Percentiles rank a stretch among this genome's conserved stretches.
Evolutionary conservation across 2,329 filamentous ascomycete genomes (phyloP).

Genomic region (Aspergillus brunneoviolaceus): DNA sequence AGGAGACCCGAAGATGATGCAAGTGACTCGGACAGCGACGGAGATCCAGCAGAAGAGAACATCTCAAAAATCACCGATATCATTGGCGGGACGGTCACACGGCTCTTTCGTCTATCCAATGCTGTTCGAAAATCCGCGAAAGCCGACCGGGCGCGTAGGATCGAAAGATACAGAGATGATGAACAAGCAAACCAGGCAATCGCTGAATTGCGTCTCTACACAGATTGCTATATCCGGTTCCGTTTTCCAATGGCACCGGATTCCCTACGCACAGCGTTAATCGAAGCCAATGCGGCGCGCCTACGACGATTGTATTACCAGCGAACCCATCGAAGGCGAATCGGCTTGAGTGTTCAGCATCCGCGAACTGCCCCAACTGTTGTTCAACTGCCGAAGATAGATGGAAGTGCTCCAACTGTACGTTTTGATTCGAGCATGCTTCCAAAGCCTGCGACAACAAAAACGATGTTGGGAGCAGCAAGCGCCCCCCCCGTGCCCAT

Average conservation of each 20-base stretch:
- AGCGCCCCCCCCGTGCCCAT: conserved; percentile 4
- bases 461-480: neutral
- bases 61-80: conserved; percentile 23
- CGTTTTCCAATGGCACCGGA: conserved; percentile 27
- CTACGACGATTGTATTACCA: conserved; percentile 16
- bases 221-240: conserved; percentile 28
- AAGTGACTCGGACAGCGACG: conserved; percentile 20
- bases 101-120: conserved; percentile 31
- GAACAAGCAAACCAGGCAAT: conserved; percentile 30
- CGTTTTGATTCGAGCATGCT: conserved; percentile 6
- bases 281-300: conserved; percentile 14
- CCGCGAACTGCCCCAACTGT: conserved; percentile 7
- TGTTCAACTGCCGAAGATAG: conserved; percentile 8
- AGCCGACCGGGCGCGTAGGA: conserved; percentile 23
- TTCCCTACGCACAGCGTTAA: conserved; percentile 20
- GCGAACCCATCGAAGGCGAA: conserved; percentile 14
- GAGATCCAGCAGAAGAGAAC: conserved; percentile 21
- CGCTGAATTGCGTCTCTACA: conserved; percentile 29
- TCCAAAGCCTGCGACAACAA: conserved; percentile 6
- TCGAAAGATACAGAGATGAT: conserved; percentile 25
- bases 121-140: conserved; percentile 28
- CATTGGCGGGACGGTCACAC: conserved; percentile 29
- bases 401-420: conserved; percentile 3
- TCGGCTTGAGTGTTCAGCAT: conserved; percentile 11
- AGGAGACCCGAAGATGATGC: conserved; percentile 17